Evolutionary conservation across 768 basidiomycete genomes (phyloP).

Genomic region (Chalciporus piperatus): DNA sequence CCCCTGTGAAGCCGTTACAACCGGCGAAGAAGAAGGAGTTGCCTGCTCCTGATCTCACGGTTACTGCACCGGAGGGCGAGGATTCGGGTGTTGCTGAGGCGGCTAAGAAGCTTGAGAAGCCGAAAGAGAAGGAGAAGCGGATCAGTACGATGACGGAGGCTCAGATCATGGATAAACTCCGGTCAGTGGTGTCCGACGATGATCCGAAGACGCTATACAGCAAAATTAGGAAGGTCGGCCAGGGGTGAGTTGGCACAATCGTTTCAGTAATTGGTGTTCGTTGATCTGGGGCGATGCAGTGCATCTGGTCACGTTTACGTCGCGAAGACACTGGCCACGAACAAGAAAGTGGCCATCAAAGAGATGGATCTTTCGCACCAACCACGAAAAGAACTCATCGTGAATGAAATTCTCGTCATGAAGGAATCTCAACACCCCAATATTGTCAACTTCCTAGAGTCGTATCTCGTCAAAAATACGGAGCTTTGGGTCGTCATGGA

Average conservation of each 20-base stretch:
- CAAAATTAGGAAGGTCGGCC: conserved; percentile 98
- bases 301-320: conserved; percentile 98
- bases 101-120: conserved; percentile 61
- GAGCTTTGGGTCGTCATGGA: conserved; percentile 99
- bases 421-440: conserved; percentile 97
- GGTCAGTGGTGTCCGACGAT: conserved; percentile 79
- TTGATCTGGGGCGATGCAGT: conserved; percentile 39
- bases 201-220: conserved; percentile 90
- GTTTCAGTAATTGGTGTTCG: neutral
- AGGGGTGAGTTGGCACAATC: conserved; percentile 71
- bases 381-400: conserved; percentile 95
- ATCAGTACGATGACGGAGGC: conserved; percentile 97
- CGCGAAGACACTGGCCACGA: conserved; percentile 81
- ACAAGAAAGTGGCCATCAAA: conserved; percentile 94
- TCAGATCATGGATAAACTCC: conserved; percentile 97
- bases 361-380: conserved; percentile 97
- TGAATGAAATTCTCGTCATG: conserved; percentile 98
- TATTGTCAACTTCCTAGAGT: conserved; percentile 93
- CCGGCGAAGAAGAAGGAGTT: conserved; percentile 59
- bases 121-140: conserved; percentile 66
- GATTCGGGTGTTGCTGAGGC: conserved; percentile 62
- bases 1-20: conserved; percentile 73
- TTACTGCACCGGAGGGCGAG: conserved; percentile 46
- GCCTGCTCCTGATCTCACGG: conserved; percentile 43
- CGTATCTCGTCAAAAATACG: conserved; percentile 82